Conservation (phyloP, 305 asterid genomes). For the Rubia occidens region DNA sequence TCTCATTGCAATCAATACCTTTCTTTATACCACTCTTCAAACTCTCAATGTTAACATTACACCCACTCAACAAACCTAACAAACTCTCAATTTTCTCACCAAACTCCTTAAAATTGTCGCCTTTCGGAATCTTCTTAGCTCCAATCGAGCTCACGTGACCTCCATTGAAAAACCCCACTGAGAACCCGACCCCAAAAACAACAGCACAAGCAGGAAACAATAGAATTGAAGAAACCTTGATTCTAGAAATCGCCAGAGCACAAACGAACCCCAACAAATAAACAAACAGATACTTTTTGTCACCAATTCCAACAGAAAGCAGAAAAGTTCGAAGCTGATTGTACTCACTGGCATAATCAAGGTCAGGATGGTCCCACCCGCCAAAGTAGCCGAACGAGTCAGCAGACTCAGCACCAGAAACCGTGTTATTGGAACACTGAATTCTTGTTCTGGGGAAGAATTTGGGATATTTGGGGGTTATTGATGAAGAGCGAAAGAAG, state of each 20-base stretch:
- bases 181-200: constrained; percentile 67
- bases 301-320: constrained; percentile 50
- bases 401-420: constrained; percentile 19
- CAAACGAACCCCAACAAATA: constrained; percentile 75
- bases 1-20: constrained; percentile 35
- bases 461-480: constrained; percentile 18
- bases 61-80: neutral
- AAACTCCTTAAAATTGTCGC: constrained; percentile 21
- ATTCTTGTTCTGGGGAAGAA: constrained; percentile 22
- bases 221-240: constrained; percentile 58
- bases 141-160: constrained; percentile 38
- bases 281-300: constrained; percentile 58
- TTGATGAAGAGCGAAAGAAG: constrained; percentile 19
- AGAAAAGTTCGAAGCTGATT: constrained; percentile 39
- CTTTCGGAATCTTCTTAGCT: constrained; percentile 22
- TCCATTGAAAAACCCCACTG: constrained; percentile 61
- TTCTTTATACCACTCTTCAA: constrained; percentile 41
- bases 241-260: constrained; percentile 73
- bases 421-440: constrained; percentile 20
- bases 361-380: constrained; percentile 69
- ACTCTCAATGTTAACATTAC: constrained; percentile 24
- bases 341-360: constrained; percentile 46
- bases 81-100: constrained; percentile 33
- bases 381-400: constrained; percentile 34
- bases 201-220: constrained; percentile 70